These are phyloP conservation scores for Spongiforma sp. DNA, from an alignment of 1,284 basidiomycete genomes.

Conservation along the genomic window DNA sequence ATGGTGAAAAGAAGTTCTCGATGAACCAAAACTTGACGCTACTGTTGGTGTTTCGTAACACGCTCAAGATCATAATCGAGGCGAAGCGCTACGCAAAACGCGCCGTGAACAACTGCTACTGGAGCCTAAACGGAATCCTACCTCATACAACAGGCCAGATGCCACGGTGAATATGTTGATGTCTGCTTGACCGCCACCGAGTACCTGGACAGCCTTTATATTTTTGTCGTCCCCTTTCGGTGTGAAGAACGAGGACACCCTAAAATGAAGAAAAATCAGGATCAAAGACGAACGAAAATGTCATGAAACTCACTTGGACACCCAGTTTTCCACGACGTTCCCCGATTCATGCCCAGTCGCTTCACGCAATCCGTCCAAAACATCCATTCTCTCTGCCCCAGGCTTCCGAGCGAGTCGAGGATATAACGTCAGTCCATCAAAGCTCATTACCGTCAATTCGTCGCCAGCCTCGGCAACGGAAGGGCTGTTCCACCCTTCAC, in stretches of 20 bases:
- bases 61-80: conserved; percentile 97
- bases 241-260: conserved; percentile 61
- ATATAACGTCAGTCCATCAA: conserved; percentile 89
- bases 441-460: conserved; percentile 80
- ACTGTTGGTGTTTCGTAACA: conserved; percentile 91
- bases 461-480: conserved; percentile 67
- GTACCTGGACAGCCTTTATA: conserved; percentile 22
- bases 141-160: conserved; percentile 95
- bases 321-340: conserved; percentile 50
- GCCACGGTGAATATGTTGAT: conserved; percentile 99
- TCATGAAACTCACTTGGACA: conserved; percentile 51
- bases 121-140: conserved; percentile 33
- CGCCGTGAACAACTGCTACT: conserved; percentile 6
- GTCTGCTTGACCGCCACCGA: conserved; percentile 63
- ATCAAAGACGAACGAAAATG: not conserved
- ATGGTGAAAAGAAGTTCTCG: conserved; percentile 98
- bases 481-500: conserved; percentile 83
- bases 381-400: conserved; percentile 85
- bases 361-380: conserved; percentile 60
- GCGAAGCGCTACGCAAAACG: conserved; percentile 80
- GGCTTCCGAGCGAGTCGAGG: conserved; percentile 74
- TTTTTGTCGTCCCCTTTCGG: conserved; percentile 26
- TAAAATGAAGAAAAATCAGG: conserved; percentile 34
- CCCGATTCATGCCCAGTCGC: conserved; percentile 35
- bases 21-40: conserved; percentile 99